Percentiles rank a stretch among this genome's conserved stretches.
phyloP scores from a whole-genome alignment of 768 basidiomycete species.

The Boletus subparvulus region DNA sequence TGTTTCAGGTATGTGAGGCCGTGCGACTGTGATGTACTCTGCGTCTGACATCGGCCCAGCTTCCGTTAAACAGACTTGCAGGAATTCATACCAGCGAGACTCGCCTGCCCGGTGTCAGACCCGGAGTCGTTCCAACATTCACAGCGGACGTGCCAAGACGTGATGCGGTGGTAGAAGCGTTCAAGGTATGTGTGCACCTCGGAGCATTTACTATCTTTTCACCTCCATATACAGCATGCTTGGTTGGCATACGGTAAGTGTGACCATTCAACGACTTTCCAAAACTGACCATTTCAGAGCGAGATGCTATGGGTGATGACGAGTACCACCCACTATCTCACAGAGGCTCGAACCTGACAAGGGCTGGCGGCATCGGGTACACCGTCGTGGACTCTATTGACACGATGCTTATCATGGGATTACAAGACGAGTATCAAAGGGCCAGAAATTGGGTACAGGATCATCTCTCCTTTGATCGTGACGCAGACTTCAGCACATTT shows the following conservation, averaged over 20 bases:
- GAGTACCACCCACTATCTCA: constrained; percentile 86
- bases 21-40: background rate
- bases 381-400: constrained; percentile 88
- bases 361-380: constrained; percentile 82
- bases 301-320: constrained; percentile 88
- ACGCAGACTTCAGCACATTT: constrained; percentile 83
- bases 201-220: background rate
- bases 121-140: constrained; percentile 27
- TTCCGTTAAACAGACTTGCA: constrained; percentile 8
- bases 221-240: constrained; percentile 57
- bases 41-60: constrained; percentile 14
- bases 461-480: constrained; percentile 70
- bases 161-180: constrained; percentile 73
- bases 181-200: constrained; percentile 54
- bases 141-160: constrained; percentile 60
- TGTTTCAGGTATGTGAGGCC: constrained; percentile 21
- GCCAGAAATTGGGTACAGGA: constrained; percentile 76
- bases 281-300: constrained; percentile 48
- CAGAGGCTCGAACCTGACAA: constrained; percentile 74
- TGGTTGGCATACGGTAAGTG: constrained; percentile 78
- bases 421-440: constrained; percentile 73
- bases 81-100: constrained; percentile 3
- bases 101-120: constrained; percentile 21
- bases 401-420: constrained; percentile 82
- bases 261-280: constrained; percentile 15